Percentiles rank a stretch among this genome's conserved stretches.
phyloP scores from a whole-genome alignment of 208 protist species.

The Trypanosoma platydactyli region DNA sequence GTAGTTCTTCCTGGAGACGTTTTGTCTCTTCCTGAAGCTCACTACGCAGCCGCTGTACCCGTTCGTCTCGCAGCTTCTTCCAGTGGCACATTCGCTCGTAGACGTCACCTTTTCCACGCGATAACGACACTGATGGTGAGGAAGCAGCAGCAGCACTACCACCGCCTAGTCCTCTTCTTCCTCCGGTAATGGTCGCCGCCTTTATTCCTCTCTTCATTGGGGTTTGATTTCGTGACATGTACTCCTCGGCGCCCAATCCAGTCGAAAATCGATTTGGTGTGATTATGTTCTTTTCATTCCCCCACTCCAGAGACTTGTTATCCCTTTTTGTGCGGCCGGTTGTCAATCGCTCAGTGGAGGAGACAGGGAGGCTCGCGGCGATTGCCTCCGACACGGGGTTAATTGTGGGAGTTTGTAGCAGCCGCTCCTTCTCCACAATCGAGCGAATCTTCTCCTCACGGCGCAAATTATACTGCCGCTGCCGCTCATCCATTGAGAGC shows the following conservation, averaged over 20 bases:
- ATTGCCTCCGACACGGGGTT: conserved; percentile 41
- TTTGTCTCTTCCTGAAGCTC: conserved; percentile 7
- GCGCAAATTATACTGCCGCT: conserved; percentile 11
- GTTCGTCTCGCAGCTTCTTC: conserved; percentile 27
- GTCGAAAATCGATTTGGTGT: not conserved
- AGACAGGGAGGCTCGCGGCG: conserved; percentile 24
- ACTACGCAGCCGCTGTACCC: conserved; percentile 15
- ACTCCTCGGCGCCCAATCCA: not conserved
- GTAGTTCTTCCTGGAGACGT: not conserved
- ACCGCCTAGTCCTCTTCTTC: too few relatives aligned
- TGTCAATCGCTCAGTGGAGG: conserved; percentile 29
- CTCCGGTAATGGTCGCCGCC: too few relatives aligned
- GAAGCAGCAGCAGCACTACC: too few relatives aligned
- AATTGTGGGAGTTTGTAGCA: conserved; percentile 33
- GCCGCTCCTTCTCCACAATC: conserved; percentile 27
- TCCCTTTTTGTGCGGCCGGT: not conserved
- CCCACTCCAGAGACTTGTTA: not conserved
- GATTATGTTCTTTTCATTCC: not conserved
- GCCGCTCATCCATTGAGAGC: conserved; percentile 12
- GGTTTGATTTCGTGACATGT: not conserved
- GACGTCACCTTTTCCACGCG: not conserved
- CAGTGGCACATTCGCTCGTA: conserved; percentile 19
- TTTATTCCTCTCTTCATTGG: not conserved
- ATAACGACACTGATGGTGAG: not conserved
- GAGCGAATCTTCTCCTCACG: conserved; percentile 28